These are phyloP conservation scores for Allium fistulosum DNA, from an alignment of 106 monocot genomes.

Conservation along the genomic window DNA sequence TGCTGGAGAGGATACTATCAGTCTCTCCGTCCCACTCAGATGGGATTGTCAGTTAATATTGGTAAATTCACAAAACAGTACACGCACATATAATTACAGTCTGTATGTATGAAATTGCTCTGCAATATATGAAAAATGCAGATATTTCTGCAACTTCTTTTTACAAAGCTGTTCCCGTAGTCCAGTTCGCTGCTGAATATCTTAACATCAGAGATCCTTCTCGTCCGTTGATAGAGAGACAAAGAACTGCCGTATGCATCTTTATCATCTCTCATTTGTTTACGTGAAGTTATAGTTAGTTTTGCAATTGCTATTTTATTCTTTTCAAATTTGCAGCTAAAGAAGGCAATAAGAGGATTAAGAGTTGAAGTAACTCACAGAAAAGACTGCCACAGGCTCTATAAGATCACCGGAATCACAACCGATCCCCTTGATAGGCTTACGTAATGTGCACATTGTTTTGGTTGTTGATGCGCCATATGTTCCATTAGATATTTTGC, in stretches of 20 bases:
- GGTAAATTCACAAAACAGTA: conserved; percentile 27
- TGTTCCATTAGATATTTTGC: neutral
- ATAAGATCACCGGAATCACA: conserved; percentile 41
- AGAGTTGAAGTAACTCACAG: conserved; percentile 32
- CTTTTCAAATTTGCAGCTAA: conserved; percentile 19
- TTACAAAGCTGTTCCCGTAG: conserved; percentile 25
- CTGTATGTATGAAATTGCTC: neutral
- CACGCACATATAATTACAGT: neutral
- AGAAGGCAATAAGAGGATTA: conserved; percentile 39
- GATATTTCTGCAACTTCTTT: conserved; percentile 63
- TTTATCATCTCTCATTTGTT: neutral
- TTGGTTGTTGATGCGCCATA: neutral
- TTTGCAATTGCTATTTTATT: neutral
- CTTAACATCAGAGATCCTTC: conserved; percentile 17
- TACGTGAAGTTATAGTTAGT: neutral
- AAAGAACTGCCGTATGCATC: conserved; percentile 32
- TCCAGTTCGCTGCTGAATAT: conserved; percentile 28
- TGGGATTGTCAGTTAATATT: conserved; percentile 65
- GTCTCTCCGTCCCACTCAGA: conserved; percentile 72
- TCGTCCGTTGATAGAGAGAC: conserved; percentile 21
- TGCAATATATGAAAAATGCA: conserved; percentile 7
- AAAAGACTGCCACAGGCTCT: conserved; percentile 8
- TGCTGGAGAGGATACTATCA: conserved; percentile 83
- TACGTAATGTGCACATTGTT: conserved; percentile 14
- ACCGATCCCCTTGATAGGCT: conserved; percentile 18